phyloP scores from a whole-genome alignment of 83 land plant species.

The Diphasiastrum complanatum region DNA sequence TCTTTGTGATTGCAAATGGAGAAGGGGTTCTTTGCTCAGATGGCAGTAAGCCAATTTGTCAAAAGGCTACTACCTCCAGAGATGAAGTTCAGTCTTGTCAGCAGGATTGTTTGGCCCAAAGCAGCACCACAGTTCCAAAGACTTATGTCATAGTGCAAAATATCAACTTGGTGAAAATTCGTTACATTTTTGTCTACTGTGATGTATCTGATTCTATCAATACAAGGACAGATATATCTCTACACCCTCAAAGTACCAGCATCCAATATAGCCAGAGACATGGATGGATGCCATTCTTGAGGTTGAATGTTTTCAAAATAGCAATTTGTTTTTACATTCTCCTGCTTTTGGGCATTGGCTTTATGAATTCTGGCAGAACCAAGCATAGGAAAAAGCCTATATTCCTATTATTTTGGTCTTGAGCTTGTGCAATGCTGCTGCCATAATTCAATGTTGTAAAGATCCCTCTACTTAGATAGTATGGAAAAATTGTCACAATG shows the following conservation, averaged over 20 bases:
- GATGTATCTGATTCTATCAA: conserved; percentile 6
- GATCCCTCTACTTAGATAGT: no score
- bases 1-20: conserved; percentile 37
- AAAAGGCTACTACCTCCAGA: not conserved
- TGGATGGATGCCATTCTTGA: not conserved
- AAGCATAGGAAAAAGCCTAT: no score
- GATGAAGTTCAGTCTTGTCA: not conserved
- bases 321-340: conserved; percentile 18
- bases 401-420: no score
- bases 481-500: no score
- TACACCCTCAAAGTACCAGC: not conserved
- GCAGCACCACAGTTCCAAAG: not conserved
- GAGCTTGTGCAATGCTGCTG: no score
- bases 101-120: not conserved
- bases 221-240: not conserved
- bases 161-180: conserved; percentile 24
- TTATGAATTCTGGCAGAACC: conserved; percentile 13
- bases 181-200: conserved; percentile 26
- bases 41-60: not conserved
- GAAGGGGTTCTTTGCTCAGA: conserved; percentile 17
- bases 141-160: conserved; percentile 32
- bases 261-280: not conserved
- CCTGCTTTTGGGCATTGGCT: conserved; percentile 21
- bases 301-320: conserved; percentile 14
- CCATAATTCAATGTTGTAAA: no score